A percentile compares a stretch with the other conserved stretches of the same genome.
These are phyloP conservation scores for Monosporascus ibericus DNA, from an alignment of 2,329 filamentous ascomycete species.

Conservation along the genomic window DNA sequence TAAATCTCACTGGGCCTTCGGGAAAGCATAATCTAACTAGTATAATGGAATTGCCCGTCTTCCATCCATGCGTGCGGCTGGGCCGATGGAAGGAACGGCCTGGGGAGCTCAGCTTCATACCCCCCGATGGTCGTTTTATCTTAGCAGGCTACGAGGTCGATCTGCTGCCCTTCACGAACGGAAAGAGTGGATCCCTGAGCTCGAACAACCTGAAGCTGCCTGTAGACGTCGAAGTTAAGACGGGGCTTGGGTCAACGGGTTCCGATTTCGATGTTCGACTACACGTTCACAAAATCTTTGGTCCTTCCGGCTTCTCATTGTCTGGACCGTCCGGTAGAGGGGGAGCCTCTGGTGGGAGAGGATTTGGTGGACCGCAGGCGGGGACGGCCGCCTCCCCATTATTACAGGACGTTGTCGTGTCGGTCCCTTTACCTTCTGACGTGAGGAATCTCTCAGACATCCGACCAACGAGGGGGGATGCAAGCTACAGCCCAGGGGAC, in stretches of 20 bases:
- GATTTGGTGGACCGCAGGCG: slow-evolving; percentile 39
- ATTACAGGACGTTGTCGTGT: slow-evolving; percentile 72
- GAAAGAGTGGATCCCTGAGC: slow-evolving; percentile 47
- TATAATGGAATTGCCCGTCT: slow-evolving; percentile 82
- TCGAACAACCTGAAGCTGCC: slow-evolving; percentile 71
- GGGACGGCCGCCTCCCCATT: slow-evolving; percentile 53
- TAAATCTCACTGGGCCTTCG: slow-evolving; percentile 73
- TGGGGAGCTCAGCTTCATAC: slow-evolving; percentile 91
- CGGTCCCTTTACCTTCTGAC: slow-evolving; percentile 69
- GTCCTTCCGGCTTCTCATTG: slow-evolving; percentile 30
- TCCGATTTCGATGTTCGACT: slow-evolving; percentile 86
- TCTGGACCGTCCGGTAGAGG: slow-evolving; percentile 36
- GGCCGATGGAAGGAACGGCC: slow-evolving; percentile 85
- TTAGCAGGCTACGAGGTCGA: slow-evolving; percentile 93
- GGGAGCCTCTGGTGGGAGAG: slow-evolving; percentile 30
- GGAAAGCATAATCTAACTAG: slow-evolving; percentile 70
- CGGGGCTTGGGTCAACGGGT: slow-evolving; percentile 66
- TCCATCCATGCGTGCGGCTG: slow-evolving; percentile 90
- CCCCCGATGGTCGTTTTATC: slow-evolving; percentile 89
- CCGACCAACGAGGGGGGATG: slow-evolving; percentile 74
- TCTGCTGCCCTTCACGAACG: slow-evolving; percentile 65
- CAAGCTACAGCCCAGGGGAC: slow-evolving; percentile 70
- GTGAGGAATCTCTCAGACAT: slow-evolving; percentile 83
- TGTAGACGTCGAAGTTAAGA: slow-evolving; percentile 74
- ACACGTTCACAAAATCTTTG: slow-evolving; percentile 61